Evolutionary conservation across 2,329 filamentous ascomycete genomes (phyloP).

Genomic region (Lecanosticta acicola): DNA sequence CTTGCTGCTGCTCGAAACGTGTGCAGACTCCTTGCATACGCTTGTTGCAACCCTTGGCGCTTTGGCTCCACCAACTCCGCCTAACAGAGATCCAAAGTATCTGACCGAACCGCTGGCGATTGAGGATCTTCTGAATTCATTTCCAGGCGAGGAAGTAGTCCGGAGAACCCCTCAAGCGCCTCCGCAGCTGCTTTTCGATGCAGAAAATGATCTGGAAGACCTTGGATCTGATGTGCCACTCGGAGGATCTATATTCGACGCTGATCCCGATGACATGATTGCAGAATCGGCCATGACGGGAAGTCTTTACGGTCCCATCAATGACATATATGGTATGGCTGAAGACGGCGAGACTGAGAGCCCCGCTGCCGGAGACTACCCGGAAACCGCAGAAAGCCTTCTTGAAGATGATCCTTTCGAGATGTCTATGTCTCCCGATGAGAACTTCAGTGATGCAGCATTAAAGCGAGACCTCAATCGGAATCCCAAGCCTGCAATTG

Average conservation of each 20-base stretch:
- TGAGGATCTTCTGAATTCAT: conserved; percentile 81
- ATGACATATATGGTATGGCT: conserved; percentile 25
- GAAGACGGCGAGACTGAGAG: conserved; percentile 14
- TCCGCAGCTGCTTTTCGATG: conserved; percentile 47
- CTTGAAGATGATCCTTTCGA: conserved; percentile 36
- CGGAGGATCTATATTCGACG: conserved; percentile 15
- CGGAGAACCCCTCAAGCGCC: conserved; percentile 55
- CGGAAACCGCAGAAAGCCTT: conserved; percentile 33
- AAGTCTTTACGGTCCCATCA: conserved; percentile 32
- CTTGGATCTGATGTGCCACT: conserved; percentile 25
- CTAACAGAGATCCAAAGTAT: conserved; percentile 78
- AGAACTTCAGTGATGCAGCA: conserved; percentile 28
- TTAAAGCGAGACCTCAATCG: conserved; percentile 29
- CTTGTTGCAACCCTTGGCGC: conserved; percentile 73
- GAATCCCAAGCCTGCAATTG: conserved; percentile 23
- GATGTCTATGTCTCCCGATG: conserved; percentile 29
- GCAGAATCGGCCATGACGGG: conserved; percentile 29
- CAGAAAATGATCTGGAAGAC: conserved; percentile 31
- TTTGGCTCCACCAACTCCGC: conserved; percentile 74
- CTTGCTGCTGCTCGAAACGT: conserved; percentile 85
- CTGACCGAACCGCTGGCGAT: conserved; percentile 80
- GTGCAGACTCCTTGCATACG: conserved; percentile 94
- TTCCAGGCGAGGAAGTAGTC: conserved; percentile 78
- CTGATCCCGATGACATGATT: conserved; percentile 37
- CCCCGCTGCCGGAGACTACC: conserved; percentile 15